A percentile compares a stretch with the other conserved stretches of the same genome.
phyloP scores from a whole-genome alignment of 495 filamentous ascomycete genomes.

The Lepidopterella palustris region DNA sequence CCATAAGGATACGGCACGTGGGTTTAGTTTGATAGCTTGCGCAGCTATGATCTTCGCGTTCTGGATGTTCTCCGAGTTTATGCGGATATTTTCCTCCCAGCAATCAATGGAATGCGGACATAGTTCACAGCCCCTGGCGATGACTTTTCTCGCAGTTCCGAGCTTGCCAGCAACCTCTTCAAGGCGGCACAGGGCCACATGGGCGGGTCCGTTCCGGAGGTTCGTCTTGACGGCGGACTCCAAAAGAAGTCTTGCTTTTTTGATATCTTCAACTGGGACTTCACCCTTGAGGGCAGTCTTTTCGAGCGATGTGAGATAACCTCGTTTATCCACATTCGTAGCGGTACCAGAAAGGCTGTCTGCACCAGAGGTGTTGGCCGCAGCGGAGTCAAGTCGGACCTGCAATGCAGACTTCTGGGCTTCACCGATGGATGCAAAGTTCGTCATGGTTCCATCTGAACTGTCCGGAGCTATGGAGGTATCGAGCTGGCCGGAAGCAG shows the following conservation, averaged over 20 bases:
- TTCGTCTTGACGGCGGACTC: slow-evolving; percentile 96
- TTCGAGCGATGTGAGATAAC: slow-evolving; percentile 85
- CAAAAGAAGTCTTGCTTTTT: slow-evolving; percentile 84
- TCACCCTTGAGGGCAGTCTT: slow-evolving; percentile 72
- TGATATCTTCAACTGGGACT: slow-evolving; percentile 86
- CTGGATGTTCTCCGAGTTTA: slow-evolving; percentile 66
- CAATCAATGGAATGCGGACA: slow-evolving; percentile 92
- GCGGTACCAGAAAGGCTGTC: slow-evolving; percentile 70
- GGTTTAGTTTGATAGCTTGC: slow-evolving; percentile 82
- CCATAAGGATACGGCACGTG: slow-evolving; percentile 85
- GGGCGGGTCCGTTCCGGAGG: slow-evolving; percentile 88
- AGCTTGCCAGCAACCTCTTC: slow-evolving; percentile 90
- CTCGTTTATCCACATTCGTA: slow-evolving; percentile 90
- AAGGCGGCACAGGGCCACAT: slow-evolving; percentile 88
- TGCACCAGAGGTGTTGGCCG: slow-evolving; percentile 54
- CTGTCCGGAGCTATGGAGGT: slow-evolving; percentile 55
- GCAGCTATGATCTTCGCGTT: slow-evolving; percentile 97
- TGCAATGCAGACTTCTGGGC: slow-evolving; percentile 90
- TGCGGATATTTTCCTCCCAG: slow-evolving; percentile 90
- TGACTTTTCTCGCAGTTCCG: slow-evolving; percentile 75
- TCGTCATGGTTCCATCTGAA: slow-evolving; percentile 80
- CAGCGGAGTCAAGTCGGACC: slow-evolving; percentile 84
- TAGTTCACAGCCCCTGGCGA: slow-evolving; percentile 76
- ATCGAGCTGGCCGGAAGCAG: slow-evolving; percentile 72
- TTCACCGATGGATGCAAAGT: slow-evolving; percentile 96